These are phyloP conservation scores for Scheffersomyces parashehatae DNA, from an alignment of 1,139 yeast species.

Conservation along the genomic window DNA sequence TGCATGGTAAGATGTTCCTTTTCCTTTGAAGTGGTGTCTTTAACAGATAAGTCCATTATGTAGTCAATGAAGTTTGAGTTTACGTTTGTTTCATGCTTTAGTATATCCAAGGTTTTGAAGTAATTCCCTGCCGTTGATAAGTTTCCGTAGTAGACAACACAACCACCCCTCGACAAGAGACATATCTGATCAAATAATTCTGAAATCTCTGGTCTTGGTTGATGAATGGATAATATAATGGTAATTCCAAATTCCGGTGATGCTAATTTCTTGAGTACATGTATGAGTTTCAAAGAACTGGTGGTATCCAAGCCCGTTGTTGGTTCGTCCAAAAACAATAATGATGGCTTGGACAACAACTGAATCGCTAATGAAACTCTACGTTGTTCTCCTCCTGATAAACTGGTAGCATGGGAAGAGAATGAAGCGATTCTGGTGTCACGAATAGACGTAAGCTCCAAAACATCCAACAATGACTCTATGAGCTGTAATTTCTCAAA, in stretches of 20 bases:
- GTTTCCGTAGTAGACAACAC: conserved; percentile 60
- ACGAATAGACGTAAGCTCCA: conserved; percentile 63
- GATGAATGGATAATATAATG: conserved; percentile 75
- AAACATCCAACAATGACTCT: conserved; percentile 55
- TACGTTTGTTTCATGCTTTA: neutral
- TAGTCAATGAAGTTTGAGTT: conserved; percentile 53
- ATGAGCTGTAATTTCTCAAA: conserved; percentile 51
- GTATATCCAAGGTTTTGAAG: conserved; percentile 33
- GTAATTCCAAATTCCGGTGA: conserved; percentile 62
- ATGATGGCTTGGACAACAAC: conserved; percentile 70
- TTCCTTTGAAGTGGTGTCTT: conserved; percentile 53
- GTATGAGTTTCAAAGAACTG: conserved; percentile 67
- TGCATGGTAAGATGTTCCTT: conserved; percentile 42
- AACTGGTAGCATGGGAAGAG: conserved; percentile 41
- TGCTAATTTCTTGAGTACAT: conserved; percentile 56
- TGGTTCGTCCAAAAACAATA: conserved; percentile 82
- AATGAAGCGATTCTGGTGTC: conserved; percentile 57
- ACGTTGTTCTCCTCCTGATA: conserved; percentile 87
- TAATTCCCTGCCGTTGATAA: conserved; percentile 47
- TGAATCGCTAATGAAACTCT: conserved; percentile 79
- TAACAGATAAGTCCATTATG: conserved; percentile 68
- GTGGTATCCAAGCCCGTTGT: conserved; percentile 87
- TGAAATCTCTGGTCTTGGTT: conserved; percentile 78
- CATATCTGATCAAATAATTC: conserved; percentile 67
- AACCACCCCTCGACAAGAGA: conserved; percentile 69